Conservation (phyloP, 306 rosid genomes). For the Parietaria judaica region DNA sequence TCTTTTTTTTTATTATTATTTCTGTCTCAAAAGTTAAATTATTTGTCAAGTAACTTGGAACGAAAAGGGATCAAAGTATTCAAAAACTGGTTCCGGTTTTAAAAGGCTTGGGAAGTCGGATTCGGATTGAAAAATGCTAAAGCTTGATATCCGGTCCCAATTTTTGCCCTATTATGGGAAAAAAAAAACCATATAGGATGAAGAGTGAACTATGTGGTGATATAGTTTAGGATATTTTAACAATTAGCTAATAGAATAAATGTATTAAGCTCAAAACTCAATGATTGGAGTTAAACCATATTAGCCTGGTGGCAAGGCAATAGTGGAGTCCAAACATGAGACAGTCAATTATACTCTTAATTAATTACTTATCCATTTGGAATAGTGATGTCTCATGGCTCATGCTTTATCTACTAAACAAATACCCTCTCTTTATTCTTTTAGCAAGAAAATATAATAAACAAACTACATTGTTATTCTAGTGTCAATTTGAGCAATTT, state of each 20-base stretch:
- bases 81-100: too few relatives aligned
- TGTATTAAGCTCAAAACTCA: not conserved
- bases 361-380: not conserved
- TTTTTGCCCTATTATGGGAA: too few relatives aligned
- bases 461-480: not conserved
- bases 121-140: too few relatives aligned
- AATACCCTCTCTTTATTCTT: not conserved
- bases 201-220: not conserved
- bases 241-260: not conserved
- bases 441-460: not conserved
- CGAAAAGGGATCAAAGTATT: too few relatives aligned
- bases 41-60: too few relatives aligned
- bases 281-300: not conserved
- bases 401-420: not conserved
- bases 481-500: too few relatives aligned
- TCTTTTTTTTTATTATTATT: too few relatives aligned
- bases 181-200: not conserved
- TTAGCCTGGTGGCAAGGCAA: slow-evolving; percentile 4
- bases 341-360: not conserved
- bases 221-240: not conserved
- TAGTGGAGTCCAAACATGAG: not conserved
- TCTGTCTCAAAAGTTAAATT: too few relatives aligned
- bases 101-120: too few relatives aligned
- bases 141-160: too few relatives aligned
- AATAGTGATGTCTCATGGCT: not conserved